Conservation (phyloP, 2,329 filamentous ascomycete genomes). For the Fusarium sp. region DNA sequence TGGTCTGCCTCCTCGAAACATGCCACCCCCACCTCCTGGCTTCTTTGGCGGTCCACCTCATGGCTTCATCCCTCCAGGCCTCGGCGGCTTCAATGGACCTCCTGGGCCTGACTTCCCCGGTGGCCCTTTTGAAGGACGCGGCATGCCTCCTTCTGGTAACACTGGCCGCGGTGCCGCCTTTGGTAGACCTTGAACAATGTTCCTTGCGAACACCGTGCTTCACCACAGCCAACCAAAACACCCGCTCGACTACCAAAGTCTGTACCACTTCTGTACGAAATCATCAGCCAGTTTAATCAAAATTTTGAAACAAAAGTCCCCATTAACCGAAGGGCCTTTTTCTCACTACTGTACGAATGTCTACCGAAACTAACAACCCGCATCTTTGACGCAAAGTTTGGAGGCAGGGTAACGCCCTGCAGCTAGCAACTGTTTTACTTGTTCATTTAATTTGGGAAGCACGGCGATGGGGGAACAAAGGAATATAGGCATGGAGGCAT, state of each 20-base stretch:
- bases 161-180: slow-evolving; percentile 48
- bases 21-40: slow-evolving; percentile 65
- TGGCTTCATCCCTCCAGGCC: slow-evolving; percentile 64
- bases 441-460: slow-evolving; percentile 36
- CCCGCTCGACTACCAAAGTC: slow-evolving; percentile 6
- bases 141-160: slow-evolving; percentile 61
- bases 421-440: slow-evolving; percentile 36
- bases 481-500: slow-evolving; percentile 41
- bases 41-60: slow-evolving; percentile 62
- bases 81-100: slow-evolving; percentile 65
- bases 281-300: slow-evolving; percentile 28
- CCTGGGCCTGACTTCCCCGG: slow-evolving; percentile 57
- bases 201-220: slow-evolving; percentile 3
- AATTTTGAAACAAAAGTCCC: slow-evolving; percentile 16
- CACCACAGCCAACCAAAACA: neutral
- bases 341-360: slow-evolving; percentile 34
- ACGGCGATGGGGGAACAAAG: slow-evolving; percentile 40
- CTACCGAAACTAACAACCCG: slow-evolving; percentile 26
- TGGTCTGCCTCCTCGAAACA: slow-evolving; percentile 62
- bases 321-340: neutral
- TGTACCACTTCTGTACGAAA: slow-evolving; percentile 36
- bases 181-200: slow-evolving; percentile 43
- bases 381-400: slow-evolving; percentile 27
- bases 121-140: slow-evolving; percentile 63
- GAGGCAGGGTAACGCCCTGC: slow-evolving; percentile 29